phyloP scores from a whole-genome alignment of 2,329 filamentous ascomycete species.

The Raffaelea deltoideospora region DNA sequence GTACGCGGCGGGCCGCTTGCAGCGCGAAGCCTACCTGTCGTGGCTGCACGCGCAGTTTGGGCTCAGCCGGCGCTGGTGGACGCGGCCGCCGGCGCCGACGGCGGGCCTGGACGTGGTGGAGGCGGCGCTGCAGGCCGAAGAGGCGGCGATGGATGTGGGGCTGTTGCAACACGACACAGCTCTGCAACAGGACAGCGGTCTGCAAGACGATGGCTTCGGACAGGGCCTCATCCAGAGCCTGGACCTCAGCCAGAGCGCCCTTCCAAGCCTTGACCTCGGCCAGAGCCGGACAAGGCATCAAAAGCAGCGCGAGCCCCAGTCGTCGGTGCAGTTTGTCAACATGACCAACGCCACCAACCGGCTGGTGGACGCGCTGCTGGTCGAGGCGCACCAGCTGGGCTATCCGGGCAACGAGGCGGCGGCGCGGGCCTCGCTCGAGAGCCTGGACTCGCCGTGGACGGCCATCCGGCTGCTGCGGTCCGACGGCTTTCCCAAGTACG shows the following conservation, averaged over 20 bases:
- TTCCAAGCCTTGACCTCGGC: background rate
- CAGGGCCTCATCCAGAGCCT: background rate
- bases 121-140: conserved; percentile 5
- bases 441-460: conserved; percentile 16
- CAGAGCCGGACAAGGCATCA: no score
- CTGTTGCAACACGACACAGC: no score
- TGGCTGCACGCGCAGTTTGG: conserved; percentile 8
- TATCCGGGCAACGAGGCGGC: conserved; percentile 9
- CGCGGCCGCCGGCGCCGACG: conserved; percentile 1
- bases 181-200: no score
- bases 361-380: conserved; percentile 17
- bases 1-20: background rate
- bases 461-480: conserved; percentile 18
- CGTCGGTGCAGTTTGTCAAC: conserved; percentile 4
- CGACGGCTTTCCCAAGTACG: conserved; percentile 19
- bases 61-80: conserved; percentile 6
- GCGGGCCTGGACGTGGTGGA: conserved; percentile 2
- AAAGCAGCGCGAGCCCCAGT: conserved; percentile 17
- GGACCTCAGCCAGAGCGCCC: background rate
- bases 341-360: conserved; percentile 12
- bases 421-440: conserved; percentile 9
- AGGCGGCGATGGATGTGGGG: background rate
- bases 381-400: conserved; percentile 13
- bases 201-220: background rate
- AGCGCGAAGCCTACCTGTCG: conserved; percentile 4